Evolutionary conservation across 306 rosid species (phyloP).

Genomic region (Cucurbita maxima): DNA sequence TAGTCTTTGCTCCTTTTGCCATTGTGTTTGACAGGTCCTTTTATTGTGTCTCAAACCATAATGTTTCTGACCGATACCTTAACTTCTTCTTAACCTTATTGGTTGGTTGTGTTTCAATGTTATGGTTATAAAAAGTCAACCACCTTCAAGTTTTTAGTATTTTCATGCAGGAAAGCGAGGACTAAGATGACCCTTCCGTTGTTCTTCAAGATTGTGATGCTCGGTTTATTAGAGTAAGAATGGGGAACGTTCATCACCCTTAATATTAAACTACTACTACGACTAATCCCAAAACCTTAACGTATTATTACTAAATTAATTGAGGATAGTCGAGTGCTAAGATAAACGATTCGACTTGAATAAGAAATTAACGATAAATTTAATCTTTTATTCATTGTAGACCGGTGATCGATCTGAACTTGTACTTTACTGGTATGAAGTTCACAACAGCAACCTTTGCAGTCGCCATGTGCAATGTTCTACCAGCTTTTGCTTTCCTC

Average conservation of each 20-base stretch:
- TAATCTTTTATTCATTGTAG: background rate
- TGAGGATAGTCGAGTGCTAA: no score
- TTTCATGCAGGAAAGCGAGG: constrained; percentile 23
- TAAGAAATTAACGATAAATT: no score
- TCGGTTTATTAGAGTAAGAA: constrained; percentile 25
- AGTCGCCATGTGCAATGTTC: constrained; percentile 24
- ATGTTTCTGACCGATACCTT: background rate
- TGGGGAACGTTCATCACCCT: background rate
- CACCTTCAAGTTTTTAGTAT: background rate
- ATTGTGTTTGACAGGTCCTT: constrained; percentile 27
- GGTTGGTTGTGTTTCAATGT: no score
- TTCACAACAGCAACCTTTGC: constrained; percentile 22
- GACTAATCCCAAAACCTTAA: background rate
- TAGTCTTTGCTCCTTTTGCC: constrained; percentile 33
- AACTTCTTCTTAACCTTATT: no score
- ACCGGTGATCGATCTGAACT: constrained; percentile 21
- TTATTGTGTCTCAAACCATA: background rate
- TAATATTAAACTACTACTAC: background rate
- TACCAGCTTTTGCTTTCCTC: constrained; percentile 21
- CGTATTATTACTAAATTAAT: no score
- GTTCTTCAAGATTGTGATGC: constrained; percentile 20
- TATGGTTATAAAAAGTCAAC: no score
- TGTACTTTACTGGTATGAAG: constrained; percentile 13
- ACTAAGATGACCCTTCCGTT: constrained; percentile 30
- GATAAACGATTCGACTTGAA: no score